Percentiles rank a stretch among this genome's conserved stretches.
Evolutionary conservation across 73 alveolate genomes (phyloP).

Genomic region (Durusdinium trenchii): DNA sequence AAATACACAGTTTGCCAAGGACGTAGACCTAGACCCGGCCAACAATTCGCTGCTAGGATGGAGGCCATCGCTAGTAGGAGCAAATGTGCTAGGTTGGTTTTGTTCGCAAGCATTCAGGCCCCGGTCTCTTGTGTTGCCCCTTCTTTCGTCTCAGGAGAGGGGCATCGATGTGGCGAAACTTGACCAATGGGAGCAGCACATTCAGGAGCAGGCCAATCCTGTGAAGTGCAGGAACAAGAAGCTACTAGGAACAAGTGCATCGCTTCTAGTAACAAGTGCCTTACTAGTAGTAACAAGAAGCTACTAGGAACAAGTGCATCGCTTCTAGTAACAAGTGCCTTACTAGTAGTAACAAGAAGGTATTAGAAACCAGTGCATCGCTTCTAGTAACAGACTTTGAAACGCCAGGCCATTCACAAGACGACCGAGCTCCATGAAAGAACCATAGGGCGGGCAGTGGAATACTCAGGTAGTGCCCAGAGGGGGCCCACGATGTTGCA

Average conservation of each 20-base stretch:
- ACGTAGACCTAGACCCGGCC: not conserved
- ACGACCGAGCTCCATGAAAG: conserved; percentile 88
- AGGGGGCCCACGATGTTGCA: not conserved
- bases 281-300: not conserved
- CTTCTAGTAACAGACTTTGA: not conserved
- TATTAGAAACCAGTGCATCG: not conserved
- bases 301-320: not conserved
- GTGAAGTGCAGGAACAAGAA: too few species aligned
- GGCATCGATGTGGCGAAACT: conserved; percentile 91
- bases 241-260: too few species aligned
- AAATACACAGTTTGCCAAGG: conserved; percentile 91
- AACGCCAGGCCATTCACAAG: conserved; percentile 42
- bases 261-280: not conserved
- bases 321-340: not conserved
- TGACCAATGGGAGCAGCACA: conserved; percentile 92
- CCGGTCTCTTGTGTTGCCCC: not conserved
- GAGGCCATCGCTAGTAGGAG: too few species aligned
- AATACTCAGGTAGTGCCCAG: not conserved
- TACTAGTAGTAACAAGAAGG: not conserved
- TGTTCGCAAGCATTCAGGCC: not conserved
- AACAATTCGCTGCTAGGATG: not conserved
- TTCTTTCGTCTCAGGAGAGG: not conserved
- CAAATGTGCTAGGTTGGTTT: not conserved
- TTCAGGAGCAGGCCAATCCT: conserved; percentile 94
- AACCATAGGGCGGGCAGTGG: conserved; percentile 82